Conservation (phyloP, 164 flowering plant species). For the Litsea cubeba region DNA sequence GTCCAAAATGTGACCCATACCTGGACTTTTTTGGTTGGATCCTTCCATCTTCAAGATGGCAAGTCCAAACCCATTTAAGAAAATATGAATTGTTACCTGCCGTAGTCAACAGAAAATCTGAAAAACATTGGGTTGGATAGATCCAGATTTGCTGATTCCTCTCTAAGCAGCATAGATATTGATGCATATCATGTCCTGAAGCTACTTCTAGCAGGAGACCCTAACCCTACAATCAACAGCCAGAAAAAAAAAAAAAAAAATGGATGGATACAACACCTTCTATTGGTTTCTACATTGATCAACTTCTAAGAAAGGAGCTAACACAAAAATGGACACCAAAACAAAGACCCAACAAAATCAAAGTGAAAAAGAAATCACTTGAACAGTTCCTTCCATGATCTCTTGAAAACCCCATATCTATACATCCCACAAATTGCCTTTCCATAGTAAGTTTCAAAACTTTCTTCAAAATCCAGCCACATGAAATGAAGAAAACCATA, state of each 20-base stretch:
- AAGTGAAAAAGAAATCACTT: neutral
- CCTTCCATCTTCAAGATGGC: too few species aligned
- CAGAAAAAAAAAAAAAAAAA: neutral
- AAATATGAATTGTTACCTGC: too few species aligned
- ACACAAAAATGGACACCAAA: neutral
- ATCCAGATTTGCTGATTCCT: too few species aligned
- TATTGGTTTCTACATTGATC: neutral
- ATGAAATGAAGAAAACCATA: constrained; percentile 93
- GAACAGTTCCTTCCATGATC: neutral
- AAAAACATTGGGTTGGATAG: too few species aligned
- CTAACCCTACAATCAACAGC: too few species aligned
- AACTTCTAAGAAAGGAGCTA: neutral
- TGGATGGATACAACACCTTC: neutral
- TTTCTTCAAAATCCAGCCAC: constrained; percentile 56
- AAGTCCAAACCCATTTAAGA: too few species aligned
- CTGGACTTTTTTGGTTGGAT: too few species aligned
- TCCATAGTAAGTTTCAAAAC: neutral
- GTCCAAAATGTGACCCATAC: too few species aligned
- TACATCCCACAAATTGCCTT: neutral
- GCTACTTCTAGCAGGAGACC: too few species aligned
- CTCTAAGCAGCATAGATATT: too few species aligned
- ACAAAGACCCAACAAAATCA: neutral
- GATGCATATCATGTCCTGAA: too few species aligned
- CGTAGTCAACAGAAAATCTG: too few species aligned
- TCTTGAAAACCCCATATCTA: neutral